phyloP scores from a whole-genome alignment of 495 filamentous ascomycete genomes.

The Aspergillus affinis region DNA sequence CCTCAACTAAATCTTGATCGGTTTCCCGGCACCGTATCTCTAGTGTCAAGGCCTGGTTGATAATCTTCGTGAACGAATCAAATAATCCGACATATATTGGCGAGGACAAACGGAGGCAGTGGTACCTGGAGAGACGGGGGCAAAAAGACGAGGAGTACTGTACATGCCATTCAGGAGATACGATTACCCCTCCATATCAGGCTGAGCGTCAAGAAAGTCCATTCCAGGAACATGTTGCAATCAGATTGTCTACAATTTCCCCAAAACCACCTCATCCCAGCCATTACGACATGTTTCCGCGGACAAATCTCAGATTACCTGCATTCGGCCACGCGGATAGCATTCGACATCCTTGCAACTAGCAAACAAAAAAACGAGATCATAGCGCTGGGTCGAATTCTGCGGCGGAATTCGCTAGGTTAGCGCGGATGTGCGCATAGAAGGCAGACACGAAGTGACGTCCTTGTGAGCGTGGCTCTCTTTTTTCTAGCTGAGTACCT shows the following conservation, averaged over 20 bases:
- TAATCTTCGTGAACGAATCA: neutral
- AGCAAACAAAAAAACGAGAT: neutral
- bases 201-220: too few species aligned
- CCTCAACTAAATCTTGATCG: neutral
- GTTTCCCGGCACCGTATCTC: neutral
- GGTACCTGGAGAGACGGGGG: too few species aligned
- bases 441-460: neutral
- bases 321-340: neutral
- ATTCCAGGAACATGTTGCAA: too few species aligned
- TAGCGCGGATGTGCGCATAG: neutral
- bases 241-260: neutral
- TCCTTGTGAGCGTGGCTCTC: neutral
- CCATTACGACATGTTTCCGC: too few species aligned
- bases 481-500: neutral
- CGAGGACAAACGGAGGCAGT: neutral
- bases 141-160: neutral
- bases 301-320: neutral
- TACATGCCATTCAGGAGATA: neutral
- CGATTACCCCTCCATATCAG: too few species aligned
- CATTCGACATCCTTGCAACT: neutral
- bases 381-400: neutral
- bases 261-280: neutral
- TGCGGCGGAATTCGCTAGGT: neutral
- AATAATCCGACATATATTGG: neutral
- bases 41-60: neutral